Evolutionary conservation across 345 rosid genomes (phyloP).

Genomic region (Punica granatum): DNA sequence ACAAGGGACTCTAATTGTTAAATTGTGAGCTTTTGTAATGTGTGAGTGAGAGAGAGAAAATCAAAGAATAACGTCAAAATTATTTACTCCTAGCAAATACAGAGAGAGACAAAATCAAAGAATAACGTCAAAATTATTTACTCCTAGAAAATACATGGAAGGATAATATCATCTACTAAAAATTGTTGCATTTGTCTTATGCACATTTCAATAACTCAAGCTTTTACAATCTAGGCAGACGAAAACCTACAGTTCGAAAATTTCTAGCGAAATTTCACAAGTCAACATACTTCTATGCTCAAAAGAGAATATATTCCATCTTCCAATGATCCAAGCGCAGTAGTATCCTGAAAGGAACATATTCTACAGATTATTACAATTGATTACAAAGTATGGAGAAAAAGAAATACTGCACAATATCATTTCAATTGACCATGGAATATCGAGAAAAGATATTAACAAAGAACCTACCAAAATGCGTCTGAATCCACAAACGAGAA

Average conservation of each 20-base stretch:
- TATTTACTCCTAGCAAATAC: not conserved
- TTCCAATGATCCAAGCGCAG: constrained; percentile 58
- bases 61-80: not conserved
- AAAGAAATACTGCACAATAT: constrained; percentile 3
- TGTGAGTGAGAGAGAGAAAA: no score
- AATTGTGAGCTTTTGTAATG: no score
- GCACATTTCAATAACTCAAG: not conserved
- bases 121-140: not conserved
- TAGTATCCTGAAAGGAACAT: constrained; percentile 52
- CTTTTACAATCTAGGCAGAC: not conserved
- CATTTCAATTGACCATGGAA: constrained; percentile 7
- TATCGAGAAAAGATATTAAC: not conserved
- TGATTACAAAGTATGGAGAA: constrained; percentile 1
- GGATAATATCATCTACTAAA: not conserved
- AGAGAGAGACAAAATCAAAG: not conserved
- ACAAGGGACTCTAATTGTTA: no score
- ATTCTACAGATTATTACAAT: constrained; percentile 13
- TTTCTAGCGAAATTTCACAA: constrained; percentile 3
- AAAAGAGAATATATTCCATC: constrained; percentile 94
- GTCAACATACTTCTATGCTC: constrained; percentile 79
- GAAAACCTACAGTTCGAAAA: not conserved
- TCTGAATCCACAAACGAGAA: constrained; percentile 84
- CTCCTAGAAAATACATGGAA: not conserved
- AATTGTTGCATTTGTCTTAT: not conserved
- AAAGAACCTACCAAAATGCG: constrained; percentile 48